Conservation (phyloP, 2,329 filamentous ascomycete species). For the Diaporthe amygdali region DNA sequence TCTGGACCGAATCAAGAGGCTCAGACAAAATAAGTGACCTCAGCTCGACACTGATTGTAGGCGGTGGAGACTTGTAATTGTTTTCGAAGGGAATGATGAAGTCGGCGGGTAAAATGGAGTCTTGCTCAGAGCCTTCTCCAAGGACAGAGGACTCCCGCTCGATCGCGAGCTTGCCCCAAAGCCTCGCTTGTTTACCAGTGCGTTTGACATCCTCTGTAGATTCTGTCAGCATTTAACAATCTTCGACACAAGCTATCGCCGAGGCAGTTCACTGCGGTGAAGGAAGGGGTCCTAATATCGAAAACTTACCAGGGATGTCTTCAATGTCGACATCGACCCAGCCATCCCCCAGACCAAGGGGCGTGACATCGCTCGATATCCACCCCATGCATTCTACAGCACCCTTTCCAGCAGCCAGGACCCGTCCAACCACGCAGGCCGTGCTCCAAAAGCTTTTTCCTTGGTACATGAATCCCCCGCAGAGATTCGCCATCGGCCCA, state of each 20-base stretch:
- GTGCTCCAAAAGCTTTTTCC: slow-evolving; percentile 74
- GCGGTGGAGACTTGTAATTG: slow-evolving; percentile 52
- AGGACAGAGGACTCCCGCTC: slow-evolving; percentile 66
- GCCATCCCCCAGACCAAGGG: slow-evolving; percentile 55
- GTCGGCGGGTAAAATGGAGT: slow-evolving; percentile 62
- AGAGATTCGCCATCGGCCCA: slow-evolving; percentile 66
- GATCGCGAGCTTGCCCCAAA: slow-evolving; percentile 65
- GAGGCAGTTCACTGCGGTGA: background rate
- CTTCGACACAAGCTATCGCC: too few relatives aligned
- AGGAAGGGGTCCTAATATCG: background rate
- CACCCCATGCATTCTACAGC: slow-evolving; percentile 72
- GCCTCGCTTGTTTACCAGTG: slow-evolving; percentile 59
- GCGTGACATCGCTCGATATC: slow-evolving; percentile 66
- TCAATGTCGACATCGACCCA: slow-evolving; percentile 66
- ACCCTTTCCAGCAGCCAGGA: slow-evolving; percentile 66
- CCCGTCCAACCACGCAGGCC: slow-evolving; percentile 67
- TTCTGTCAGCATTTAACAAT: background rate
- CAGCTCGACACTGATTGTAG: slow-evolving; percentile 54
- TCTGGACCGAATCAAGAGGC: slow-evolving; percentile 48
- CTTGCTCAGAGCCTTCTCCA: slow-evolving; percentile 57
- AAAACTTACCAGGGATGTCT: slow-evolving; percentile 54
- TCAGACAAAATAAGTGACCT: slow-evolving; percentile 55
- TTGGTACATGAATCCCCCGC: slow-evolving; percentile 67
- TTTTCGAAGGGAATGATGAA: slow-evolving; percentile 67
- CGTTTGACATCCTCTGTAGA: slow-evolving; percentile 52